phyloP scores from a whole-genome alignment of 257 asterid species.

The Solanum lignicaule region DNA sequence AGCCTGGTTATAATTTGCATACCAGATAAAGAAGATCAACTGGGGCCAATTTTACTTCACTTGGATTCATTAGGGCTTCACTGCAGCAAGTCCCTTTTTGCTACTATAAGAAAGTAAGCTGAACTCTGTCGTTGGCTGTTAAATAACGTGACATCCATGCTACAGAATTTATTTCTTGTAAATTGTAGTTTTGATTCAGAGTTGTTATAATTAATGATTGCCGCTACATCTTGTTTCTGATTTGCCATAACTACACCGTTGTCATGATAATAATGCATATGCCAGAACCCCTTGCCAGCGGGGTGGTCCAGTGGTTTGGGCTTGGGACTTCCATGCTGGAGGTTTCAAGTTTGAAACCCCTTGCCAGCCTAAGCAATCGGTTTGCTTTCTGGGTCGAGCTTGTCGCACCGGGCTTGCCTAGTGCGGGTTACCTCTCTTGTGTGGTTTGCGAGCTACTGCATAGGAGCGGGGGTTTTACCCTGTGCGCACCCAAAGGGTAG shows the following conservation, averaged over 20 bases:
- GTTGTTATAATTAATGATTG: neutral
- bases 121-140: neutral
- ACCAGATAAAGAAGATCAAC: slow-evolving; percentile 65
- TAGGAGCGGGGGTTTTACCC: neutral
- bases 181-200: neutral
- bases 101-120: slow-evolving; percentile 54
- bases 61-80: slow-evolving; percentile 86
- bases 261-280: neutral
- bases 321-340: too few relatives aligned
- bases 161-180: neutral
- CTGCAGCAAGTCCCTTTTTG: slow-evolving; percentile 43
- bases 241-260: neutral
- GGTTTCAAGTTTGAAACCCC: too few relatives aligned
- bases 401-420: too few relatives aligned
- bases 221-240: neutral
- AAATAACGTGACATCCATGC: neutral
- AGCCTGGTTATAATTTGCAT: slow-evolving; percentile 87
- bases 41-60: slow-evolving; percentile 69
- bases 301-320: too few relatives aligned
- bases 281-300: neutral
- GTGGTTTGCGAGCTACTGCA: neutral
- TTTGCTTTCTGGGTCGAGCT: too few relatives aligned
- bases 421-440: neutral
- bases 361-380: too few relatives aligned
- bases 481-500: neutral